phyloP scores from a whole-genome alignment of 441 rosid genomes.

The Flueggea neowawraea region DNA sequence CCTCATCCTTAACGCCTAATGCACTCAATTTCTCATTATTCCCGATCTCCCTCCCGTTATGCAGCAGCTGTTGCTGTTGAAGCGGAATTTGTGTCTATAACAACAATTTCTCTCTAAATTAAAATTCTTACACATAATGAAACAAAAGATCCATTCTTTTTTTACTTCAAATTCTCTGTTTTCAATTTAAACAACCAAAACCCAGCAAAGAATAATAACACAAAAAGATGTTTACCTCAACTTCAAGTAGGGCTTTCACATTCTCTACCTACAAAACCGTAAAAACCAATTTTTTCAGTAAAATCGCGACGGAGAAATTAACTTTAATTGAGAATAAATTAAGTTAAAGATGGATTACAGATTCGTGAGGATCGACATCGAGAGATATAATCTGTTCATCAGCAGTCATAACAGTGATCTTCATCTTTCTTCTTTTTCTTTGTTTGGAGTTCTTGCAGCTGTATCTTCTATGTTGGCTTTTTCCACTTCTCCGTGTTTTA shows the following conservation, averaged over 20 bases:
- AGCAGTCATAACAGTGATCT: conserved; percentile 88
- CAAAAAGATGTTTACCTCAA: conserved; percentile 56
- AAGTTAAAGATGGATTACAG: conserved; percentile 48
- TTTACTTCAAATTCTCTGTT: no score
- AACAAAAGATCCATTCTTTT: no score
- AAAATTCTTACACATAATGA: no score
- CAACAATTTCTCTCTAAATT: neutral
- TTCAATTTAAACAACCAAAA: neutral
- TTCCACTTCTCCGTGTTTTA: no score
- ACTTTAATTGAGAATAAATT: neutral
- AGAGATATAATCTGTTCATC: conserved; percentile 78
- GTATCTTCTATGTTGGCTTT: no score
- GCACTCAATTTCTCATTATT: conserved; percentile 78
- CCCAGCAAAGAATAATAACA: conserved; percentile 1
- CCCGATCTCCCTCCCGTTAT: conserved; percentile 79
- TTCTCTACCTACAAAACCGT: conserved; percentile 63
- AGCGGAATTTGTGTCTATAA: conserved; percentile 74
- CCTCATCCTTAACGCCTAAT: conserved; percentile 84
- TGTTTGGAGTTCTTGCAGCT: neutral
- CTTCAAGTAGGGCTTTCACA: conserved; percentile 93
- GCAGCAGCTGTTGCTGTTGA: conserved; percentile 86
- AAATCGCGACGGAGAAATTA: no score
- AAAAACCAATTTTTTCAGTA: neutral
- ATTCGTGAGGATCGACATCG: conserved; percentile 83
- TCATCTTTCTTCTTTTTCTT: conserved; percentile 35